These are phyloP conservation scores for Cylindricascospora bacillispora DNA, from an alignment of 1,139 yeast genomes.

Conservation along the genomic window DNA sequence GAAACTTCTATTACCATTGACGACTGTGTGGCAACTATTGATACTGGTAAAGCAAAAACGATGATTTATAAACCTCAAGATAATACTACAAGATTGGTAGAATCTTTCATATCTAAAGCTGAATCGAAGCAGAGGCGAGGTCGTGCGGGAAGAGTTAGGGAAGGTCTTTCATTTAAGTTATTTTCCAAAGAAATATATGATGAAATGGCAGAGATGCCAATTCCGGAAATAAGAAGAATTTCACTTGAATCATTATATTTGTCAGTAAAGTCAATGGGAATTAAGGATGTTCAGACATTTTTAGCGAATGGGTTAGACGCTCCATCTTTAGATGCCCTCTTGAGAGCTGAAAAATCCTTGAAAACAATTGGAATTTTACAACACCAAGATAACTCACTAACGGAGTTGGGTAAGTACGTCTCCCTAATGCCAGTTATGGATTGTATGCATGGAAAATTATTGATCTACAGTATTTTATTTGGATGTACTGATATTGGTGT, in stretches of 20 bases:
- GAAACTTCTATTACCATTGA: conserved; percentile 88
- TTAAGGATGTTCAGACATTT: conserved; percentile 55
- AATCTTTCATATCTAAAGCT: conserved; percentile 81
- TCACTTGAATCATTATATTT: conserved; percentile 73
- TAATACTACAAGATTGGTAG: conserved; percentile 61
- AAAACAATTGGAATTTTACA: conserved; percentile 61
- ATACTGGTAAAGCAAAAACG: conserved; percentile 74
- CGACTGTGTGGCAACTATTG: conserved; percentile 87
- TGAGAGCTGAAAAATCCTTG: conserved; percentile 49
- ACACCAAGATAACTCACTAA: conserved; percentile 37
- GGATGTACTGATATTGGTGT: conserved; percentile 72
- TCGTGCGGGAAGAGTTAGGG: conserved; percentile 92
- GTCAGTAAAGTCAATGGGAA: conserved; percentile 81
- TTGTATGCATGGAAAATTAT: conserved; percentile 68
- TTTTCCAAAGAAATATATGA: conserved; percentile 52
- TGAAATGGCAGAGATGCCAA: conserved; percentile 56
- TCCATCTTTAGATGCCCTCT: conserved; percentile 47
- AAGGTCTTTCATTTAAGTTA: conserved; percentile 71
- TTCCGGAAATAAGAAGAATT: conserved; percentile 80
- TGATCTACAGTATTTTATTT: conserved; percentile 68
- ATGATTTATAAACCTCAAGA: conserved; percentile 55
- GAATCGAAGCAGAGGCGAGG: conserved; percentile 92
- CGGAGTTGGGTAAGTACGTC: conserved; percentile 71
- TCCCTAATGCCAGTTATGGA: conserved; percentile 74
- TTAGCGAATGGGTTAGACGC: conserved; percentile 71